A percentile compares a stretch with the other conserved stretches of the same genome.
Evolutionary conservation across 2,329 filamentous ascomycete genomes (phyloP).

Genomic region (Chrysoporthe puriensis): DNA sequence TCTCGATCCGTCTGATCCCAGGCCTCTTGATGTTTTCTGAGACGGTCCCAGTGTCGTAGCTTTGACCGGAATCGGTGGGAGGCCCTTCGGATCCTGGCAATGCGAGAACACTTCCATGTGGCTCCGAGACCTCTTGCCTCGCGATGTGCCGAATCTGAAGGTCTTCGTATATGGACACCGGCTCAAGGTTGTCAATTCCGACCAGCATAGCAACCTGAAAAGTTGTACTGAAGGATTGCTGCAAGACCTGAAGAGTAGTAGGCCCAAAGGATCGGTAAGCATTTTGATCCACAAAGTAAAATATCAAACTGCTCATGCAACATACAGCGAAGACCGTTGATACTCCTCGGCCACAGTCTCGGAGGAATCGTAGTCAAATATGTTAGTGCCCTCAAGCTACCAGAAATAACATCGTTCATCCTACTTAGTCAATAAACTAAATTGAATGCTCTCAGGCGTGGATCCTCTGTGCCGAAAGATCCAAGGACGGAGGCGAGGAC

Average conservation of each 20-base stretch:
- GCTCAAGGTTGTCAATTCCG: neutral
- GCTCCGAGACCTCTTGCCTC: neutral
- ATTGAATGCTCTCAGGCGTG: neutral
- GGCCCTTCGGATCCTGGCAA: neutral
- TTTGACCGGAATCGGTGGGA: neutral
- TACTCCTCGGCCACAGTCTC: neutral
- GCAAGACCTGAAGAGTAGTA: neutral
- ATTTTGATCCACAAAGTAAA: neutral
- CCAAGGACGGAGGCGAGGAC: neutral
- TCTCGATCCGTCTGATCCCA: neutral
- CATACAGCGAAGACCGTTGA: neutral
- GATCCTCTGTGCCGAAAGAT: neutral
- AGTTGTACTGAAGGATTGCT: neutral
- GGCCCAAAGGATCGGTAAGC: neutral
- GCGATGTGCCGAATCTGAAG: neutral
- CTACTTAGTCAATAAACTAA: neutral
- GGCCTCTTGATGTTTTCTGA: neutral
- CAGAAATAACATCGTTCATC: neutral
- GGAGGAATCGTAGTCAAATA: neutral
- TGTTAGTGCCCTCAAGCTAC: neutral
- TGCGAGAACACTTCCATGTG: neutral
- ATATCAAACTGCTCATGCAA: neutral
- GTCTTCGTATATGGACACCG: neutral
- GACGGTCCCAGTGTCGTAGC: neutral
- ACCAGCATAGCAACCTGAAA: neutral